Evolutionary conservation across 108 stramenopile species (phyloP).

Genomic region (Nannochloropsis salina): DNA sequence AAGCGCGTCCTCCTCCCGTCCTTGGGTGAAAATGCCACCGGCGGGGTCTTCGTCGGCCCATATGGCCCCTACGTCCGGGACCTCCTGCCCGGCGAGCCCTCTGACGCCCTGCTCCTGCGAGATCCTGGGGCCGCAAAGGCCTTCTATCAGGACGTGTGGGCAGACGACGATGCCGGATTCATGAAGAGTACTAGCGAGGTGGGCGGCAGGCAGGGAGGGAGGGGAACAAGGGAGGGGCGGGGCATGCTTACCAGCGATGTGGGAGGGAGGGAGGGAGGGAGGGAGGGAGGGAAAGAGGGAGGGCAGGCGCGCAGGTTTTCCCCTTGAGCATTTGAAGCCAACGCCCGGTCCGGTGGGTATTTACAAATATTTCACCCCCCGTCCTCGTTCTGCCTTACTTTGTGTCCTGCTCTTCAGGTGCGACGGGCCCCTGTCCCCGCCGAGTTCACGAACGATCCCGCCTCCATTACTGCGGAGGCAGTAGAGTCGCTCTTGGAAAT

Average conservation of each 20-base stretch:
- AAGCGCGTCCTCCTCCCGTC: not conserved
- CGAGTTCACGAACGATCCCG: constrained; percentile 1
- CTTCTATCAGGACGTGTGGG: constrained; percentile 12
- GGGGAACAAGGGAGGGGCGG: not conserved
- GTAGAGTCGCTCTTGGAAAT: not conserved
- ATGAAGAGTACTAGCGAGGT: not conserved
- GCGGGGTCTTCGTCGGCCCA: constrained; percentile 35
- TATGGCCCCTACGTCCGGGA: constrained; percentile 34
- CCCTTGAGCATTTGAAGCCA: no score
- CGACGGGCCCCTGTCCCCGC: not conserved
- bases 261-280: not conserved
- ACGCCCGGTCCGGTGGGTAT: no score
- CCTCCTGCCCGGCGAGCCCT: not conserved
- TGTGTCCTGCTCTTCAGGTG: not conserved
- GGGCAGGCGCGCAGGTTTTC: not conserved
- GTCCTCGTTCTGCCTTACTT: not conserved
- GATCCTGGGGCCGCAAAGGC: not conserved
- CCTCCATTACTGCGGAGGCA: not conserved
- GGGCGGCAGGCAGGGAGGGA: not conserved
- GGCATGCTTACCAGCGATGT: no score
- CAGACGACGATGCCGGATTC: not conserved
- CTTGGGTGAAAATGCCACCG: constrained; percentile 18
- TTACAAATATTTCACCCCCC: not conserved
- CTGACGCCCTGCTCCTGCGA: not conserved
- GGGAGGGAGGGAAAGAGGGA: not conserved